These are phyloP conservation scores for Pyracantha coccinea DNA, from an alignment of 331 rosid species.

Conservation along the genomic window DNA sequence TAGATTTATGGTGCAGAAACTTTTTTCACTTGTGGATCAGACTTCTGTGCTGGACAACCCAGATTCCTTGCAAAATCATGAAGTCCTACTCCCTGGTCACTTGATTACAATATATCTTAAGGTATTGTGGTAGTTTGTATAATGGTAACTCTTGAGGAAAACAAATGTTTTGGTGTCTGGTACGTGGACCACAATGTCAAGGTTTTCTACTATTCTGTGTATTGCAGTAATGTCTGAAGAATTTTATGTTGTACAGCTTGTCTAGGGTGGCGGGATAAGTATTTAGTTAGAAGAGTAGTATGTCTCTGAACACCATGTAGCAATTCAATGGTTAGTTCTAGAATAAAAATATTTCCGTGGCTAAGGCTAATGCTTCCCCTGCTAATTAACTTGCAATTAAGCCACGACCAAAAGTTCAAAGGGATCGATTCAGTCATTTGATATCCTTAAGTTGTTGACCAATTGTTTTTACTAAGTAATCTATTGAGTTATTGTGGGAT, in stretches of 20 bases:
- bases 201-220: neutral
- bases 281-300: neutral
- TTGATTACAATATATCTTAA: slow-evolving; percentile 79
- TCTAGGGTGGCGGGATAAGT: neutral
- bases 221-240: neutral
- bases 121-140: slow-evolving; percentile 32
- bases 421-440: neutral
- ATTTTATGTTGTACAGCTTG: neutral
- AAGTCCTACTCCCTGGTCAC: slow-evolving; percentile 91
- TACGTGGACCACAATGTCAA: neutral
- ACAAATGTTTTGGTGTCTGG: neutral
- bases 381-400: neutral
- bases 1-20: slow-evolving; percentile 95
- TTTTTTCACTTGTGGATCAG: slow-evolving; percentile 92
- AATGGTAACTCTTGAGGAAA: neutral
- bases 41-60: slow-evolving; percentile 83
- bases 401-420: neutral
- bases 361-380: neutral
- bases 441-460: neutral
- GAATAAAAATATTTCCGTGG: neutral
- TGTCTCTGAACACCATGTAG: neutral
- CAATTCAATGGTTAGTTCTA: neutral
- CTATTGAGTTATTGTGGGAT: neutral
- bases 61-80: slow-evolving; percentile 93
- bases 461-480: neutral